These are phyloP conservation scores for Raphanus raphanistrum DNA, from an alignment of 345 rosid species.

Conservation along the genomic window DNA sequence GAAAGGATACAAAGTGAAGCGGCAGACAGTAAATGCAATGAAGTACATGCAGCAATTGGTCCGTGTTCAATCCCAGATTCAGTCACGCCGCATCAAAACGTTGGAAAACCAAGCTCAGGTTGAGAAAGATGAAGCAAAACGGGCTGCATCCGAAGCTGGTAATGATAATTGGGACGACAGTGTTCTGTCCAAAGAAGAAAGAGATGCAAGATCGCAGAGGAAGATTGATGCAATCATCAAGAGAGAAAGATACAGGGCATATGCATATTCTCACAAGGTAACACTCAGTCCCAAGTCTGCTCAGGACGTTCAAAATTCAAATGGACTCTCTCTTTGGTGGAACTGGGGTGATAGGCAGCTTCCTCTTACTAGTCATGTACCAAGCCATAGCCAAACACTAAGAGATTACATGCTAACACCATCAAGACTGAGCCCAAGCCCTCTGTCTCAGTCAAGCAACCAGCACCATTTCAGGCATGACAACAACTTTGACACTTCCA, in stretches of 20 bases:
- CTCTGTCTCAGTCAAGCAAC: slow-evolving; percentile 55
- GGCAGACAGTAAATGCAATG: slow-evolving; percentile 83
- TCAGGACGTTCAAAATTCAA: slow-evolving; percentile 51
- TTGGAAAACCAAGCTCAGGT: slow-evolving; percentile 69
- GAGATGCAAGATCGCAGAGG: slow-evolving; percentile 66
- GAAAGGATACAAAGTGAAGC: slow-evolving; percentile 83
- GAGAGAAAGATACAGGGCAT: slow-evolving; percentile 87
- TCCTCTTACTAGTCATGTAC: slow-evolving; percentile 47
- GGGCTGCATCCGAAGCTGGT: slow-evolving; percentile 61
- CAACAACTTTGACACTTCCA: slow-evolving; percentile 43
- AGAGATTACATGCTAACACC: slow-evolving; percentile 40
- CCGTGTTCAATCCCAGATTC: slow-evolving; percentile 91
- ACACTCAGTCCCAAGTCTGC: slow-evolving; percentile 31
- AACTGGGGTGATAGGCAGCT: slow-evolving; percentile 82
- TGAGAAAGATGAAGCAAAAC: slow-evolving; percentile 50
- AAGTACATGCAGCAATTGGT: slow-evolving; percentile 90
- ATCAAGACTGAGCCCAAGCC: slow-evolving; percentile 61
- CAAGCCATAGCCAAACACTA: slow-evolving; percentile 42
- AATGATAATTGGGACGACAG: slow-evolving; percentile 83
- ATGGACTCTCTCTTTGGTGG: slow-evolving; percentile 93
- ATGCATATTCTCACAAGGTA: slow-evolving; percentile 92
- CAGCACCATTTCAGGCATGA: slow-evolving; percentile 31
- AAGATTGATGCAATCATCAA: slow-evolving; percentile 76
- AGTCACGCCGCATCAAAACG: slow-evolving; percentile 87
- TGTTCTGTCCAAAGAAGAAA: slow-evolving; percentile 73